These are phyloP conservation scores for Ganoderma sp. DNA, from an alignment of 1,284 basidiomycete genomes.

Conservation along the genomic window DNA sequence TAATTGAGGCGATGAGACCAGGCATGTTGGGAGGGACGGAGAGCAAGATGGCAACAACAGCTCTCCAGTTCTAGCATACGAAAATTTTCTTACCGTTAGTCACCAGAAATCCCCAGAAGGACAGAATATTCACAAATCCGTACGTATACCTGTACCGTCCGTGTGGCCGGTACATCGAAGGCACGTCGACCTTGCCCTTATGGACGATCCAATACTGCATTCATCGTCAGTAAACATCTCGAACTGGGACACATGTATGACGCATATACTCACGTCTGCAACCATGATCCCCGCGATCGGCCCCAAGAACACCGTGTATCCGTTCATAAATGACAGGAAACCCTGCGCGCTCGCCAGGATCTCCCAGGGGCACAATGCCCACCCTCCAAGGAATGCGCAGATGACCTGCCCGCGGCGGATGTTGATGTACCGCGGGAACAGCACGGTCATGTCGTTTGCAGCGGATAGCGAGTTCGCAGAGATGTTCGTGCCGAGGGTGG, in stretches of 20 bases:
- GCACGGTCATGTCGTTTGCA: constrained; percentile 78
- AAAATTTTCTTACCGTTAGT: not conserved
- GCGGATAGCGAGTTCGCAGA: constrained; percentile 78
- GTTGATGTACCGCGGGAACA: constrained; percentile 74
- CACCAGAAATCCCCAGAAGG: not conserved
- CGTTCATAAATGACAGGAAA: constrained; percentile 66
- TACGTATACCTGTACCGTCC: constrained; percentile 68
- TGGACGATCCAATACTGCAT: constrained; percentile 71
- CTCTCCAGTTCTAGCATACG: constrained; percentile 69
- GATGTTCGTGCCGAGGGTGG: constrained; percentile 77
- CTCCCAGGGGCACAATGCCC: constrained; percentile 62
- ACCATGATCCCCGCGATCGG: constrained; percentile 78
- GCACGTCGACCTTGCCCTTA: constrained; percentile 66
- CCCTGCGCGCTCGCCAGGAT: constrained; percentile 56
- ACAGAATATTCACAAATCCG: constrained; percentile 57
- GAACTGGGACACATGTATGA: not conserved
- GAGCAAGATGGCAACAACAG: constrained; percentile 63
- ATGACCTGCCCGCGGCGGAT: constrained; percentile 77
- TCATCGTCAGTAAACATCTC: not conserved
- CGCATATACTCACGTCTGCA: constrained; percentile 57
- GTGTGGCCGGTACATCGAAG: constrained; percentile 71
- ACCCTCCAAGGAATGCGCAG: constrained; percentile 74
- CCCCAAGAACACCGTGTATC: constrained; percentile 75
- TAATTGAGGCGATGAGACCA: constrained; percentile 71
- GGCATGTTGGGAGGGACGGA: constrained; percentile 72